Evolutionary conservation across 345 rosid genomes (phyloP).

Genomic region (Pugionium cornutum): DNA sequence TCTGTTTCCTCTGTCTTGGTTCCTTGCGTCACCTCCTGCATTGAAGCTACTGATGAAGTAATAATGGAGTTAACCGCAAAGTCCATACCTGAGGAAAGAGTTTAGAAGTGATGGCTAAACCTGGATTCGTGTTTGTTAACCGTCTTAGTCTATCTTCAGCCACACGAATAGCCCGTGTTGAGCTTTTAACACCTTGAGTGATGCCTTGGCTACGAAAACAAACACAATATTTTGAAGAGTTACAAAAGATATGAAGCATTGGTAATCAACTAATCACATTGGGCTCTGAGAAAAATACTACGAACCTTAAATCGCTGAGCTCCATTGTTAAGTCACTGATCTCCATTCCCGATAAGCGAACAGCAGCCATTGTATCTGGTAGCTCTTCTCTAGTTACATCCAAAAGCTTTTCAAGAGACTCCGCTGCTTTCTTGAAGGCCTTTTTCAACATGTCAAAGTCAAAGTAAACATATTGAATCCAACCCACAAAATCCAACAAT

Average conservation of each 20-base stretch:
- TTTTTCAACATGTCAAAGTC: slow-evolving; percentile 23
- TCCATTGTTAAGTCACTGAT: slow-evolving; percentile 89
- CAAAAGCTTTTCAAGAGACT: slow-evolving; percentile 79
- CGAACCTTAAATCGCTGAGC: slow-evolving; percentile 87
- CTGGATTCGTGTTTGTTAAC: slow-evolving; percentile 54
- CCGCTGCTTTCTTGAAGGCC: slow-evolving; percentile 90
- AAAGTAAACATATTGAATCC: not conserved
- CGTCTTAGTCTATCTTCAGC: slow-evolving; percentile 83
- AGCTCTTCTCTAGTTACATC: slow-evolving; percentile 88
- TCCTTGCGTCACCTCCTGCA: slow-evolving; percentile 58
- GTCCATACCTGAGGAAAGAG: slow-evolving; percentile 5
- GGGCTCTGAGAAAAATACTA: not conserved
- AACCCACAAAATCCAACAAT: not conserved
- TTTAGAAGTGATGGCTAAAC: slow-evolving; percentile 29
- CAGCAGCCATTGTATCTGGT: slow-evolving; percentile 92
- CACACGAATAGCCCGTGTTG: slow-evolving; percentile 72
- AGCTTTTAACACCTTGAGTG: slow-evolving; percentile 77
- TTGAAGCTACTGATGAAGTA: slow-evolving; percentile 65
- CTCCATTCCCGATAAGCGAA: slow-evolving; percentile 92
- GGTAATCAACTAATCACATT: too few species aligned
- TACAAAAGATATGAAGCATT: not conserved
- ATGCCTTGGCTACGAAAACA: slow-evolving; percentile 64
- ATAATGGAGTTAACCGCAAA: slow-evolving; percentile 48
- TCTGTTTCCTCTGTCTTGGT: slow-evolving; percentile 43
- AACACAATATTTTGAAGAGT: not conserved